Percentiles rank a stretch among this genome's conserved stretches.
These are phyloP conservation scores for Colletotrichum coccodes DNA, from an alignment of 2,329 filamentous ascomycete species.

Conservation along the genomic window DNA sequence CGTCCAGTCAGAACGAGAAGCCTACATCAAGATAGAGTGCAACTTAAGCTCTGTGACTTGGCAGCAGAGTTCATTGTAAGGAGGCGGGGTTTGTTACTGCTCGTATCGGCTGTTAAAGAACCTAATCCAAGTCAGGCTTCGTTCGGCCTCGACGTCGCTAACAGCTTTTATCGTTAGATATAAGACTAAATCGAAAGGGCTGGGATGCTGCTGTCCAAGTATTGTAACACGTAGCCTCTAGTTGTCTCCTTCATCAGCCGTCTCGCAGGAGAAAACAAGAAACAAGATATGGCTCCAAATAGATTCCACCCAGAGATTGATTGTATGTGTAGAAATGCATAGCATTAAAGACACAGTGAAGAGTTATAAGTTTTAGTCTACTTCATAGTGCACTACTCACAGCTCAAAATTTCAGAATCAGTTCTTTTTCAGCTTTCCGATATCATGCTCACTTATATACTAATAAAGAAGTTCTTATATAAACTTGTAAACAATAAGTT, in stretches of 20 bases:
- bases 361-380: no score
- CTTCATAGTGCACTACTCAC: no score
- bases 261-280: no score
- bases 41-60: not conserved
- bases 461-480: no score
- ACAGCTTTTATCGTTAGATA: no score
- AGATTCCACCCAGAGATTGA: not conserved
- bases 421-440: no score
- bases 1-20: not conserved
- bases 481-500: no score
- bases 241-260: not conserved
- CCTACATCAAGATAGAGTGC: not conserved
- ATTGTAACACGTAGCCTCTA: no score
- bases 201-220: not conserved
- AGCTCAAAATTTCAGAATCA: no score
- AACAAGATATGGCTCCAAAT: not conserved
- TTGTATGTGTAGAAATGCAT: no score
- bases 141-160: not conserved
- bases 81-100: not conserved
- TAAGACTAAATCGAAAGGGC: not conserved
- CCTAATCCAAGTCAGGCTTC: not conserved
- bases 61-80: slow-evolving; percentile 3
- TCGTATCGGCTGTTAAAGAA: not conserved
- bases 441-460: no score
- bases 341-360: no score